These are phyloP conservation scores for Wallacemonas sp. DNA, from an alignment of 208 protist species.

Conservation along the genomic window DNA sequence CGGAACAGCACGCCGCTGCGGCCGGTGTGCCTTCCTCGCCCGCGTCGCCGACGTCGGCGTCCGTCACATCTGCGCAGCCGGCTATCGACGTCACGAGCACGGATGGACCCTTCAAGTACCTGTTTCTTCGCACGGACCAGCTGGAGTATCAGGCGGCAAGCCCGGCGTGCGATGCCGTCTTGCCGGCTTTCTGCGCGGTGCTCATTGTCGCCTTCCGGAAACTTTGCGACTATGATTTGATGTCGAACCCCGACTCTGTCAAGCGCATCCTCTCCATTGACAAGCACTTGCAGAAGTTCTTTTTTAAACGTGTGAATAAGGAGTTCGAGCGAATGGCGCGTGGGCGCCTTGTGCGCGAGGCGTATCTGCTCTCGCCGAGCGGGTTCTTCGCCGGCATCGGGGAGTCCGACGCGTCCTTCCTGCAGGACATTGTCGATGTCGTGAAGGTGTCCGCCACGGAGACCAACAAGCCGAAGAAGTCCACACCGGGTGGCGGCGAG, in stretches of 20 bases:
- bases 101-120: slow-evolving; percentile 30
- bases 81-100: background rate
- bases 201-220: slow-evolving; percentile 63
- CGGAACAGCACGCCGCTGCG: background rate
- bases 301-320: slow-evolving; percentile 48
- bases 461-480: background rate
- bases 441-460: background rate
- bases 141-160: slow-evolving; percentile 27
- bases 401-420: background rate
- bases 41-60: background rate
- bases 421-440: slow-evolving; percentile 8
- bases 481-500: background rate
- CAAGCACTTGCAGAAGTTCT: slow-evolving; percentile 42
- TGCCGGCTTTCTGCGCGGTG: slow-evolving; percentile 49
- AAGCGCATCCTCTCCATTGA: slow-evolving; percentile 71
- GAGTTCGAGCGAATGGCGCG: slow-evolving; percentile 50
- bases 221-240: slow-evolving; percentile 64
- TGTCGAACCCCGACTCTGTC: slow-evolving; percentile 28
- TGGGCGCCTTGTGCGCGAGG: slow-evolving; percentile 44
- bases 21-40: background rate
- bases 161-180: slow-evolving; percentile 56
- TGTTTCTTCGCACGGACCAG: slow-evolving; percentile 45
- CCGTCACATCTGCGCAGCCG: background rate
- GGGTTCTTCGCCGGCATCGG: slow-evolving; percentile 43
- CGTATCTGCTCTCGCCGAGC: slow-evolving; percentile 42